Percentiles rank a stretch among this genome's conserved stretches.
Conservation (phyloP, 768 basidiomycete genomes). For the Terana coerulea region DNA sequence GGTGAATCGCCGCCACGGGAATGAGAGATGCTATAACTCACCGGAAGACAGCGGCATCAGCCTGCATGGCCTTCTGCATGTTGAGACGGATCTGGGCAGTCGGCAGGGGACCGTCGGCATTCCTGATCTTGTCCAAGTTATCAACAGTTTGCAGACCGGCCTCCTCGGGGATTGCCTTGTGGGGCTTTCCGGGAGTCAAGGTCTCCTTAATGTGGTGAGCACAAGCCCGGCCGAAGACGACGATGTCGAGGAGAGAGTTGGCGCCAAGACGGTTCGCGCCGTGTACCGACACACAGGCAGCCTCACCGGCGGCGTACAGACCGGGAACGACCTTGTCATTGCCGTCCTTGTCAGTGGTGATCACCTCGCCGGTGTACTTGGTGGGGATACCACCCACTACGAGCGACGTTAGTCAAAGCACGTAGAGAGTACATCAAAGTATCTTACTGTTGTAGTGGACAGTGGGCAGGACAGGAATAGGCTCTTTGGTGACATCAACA, state of each 20-base stretch:
- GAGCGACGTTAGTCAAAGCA: constrained; percentile 15
- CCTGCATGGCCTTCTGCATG: constrained; percentile 99
- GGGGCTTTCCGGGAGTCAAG: constrained; percentile 83
- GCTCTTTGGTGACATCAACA: constrained; percentile 99
- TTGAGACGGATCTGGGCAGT: constrained; percentile 90
- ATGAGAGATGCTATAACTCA: constrained; percentile 23
- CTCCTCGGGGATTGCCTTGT: constrained; percentile 83
- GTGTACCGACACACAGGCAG: constrained; percentile 97
- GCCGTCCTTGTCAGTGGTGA: constrained; percentile 83
- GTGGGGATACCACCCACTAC: constrained; percentile 99
- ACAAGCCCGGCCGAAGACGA: constrained; percentile 99
- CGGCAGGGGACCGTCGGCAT: constrained; percentile 72
- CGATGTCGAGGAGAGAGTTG: constrained; percentile 97
- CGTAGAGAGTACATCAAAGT: not conserved
- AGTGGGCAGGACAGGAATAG: constrained; percentile 96
- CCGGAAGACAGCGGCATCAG: constrained; percentile 97
- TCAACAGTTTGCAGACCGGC: constrained; percentile 83
- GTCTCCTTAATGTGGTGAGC: constrained; percentile 96
- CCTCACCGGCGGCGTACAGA: constrained; percentile 97
- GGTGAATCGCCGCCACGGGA: constrained; percentile 3
- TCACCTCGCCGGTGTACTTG: constrained; percentile 94
- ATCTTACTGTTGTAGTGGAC: constrained; percentile 97
- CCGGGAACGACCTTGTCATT: constrained; percentile 95
- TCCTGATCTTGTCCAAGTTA: constrained; percentile 87
- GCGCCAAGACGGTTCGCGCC: constrained; percentile 99